phyloP scores from a whole-genome alignment of 345 rosid genomes.

The Rhizophora mangle region DNA sequence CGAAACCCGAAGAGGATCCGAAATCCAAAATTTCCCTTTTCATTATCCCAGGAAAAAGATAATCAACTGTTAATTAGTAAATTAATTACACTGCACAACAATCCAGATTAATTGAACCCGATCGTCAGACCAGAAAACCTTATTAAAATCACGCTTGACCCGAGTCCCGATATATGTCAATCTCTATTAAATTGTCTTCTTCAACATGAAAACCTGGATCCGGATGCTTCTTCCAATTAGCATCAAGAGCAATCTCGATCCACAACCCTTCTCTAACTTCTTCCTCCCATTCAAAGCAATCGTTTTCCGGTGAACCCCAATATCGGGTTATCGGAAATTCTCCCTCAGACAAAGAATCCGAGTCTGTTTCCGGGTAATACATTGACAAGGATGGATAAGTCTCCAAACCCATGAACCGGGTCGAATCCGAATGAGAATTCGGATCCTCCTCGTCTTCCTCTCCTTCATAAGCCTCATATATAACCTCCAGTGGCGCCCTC shows the following conservation, averaged over 20 bases:
- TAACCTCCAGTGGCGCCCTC: conserved; percentile 76
- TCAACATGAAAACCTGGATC: conserved; percentile 37
- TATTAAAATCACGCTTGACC: too few species aligned
- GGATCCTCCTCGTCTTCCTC: conserved; percentile 41
- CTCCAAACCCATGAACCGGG: conserved; percentile 13
- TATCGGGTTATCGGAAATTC: conserved; percentile 26
- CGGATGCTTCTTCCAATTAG: conserved; percentile 21
- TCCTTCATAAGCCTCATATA: conserved; percentile 60
- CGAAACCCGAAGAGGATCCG: too few species aligned
- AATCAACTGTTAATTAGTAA: too few species aligned
- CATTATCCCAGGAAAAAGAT: too few species aligned
- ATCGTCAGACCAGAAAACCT: too few species aligned
- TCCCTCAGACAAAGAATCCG: conserved; percentile 47
- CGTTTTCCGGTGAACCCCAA: conserved; percentile 40
- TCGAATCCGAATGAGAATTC: not conserved
- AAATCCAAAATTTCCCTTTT: too few species aligned
- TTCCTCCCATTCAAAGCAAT: conserved; percentile 49
- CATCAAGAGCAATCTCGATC: conserved; percentile 67
- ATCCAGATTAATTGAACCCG: too few species aligned
- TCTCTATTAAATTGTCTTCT: conserved; percentile 75
- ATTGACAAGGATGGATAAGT: conserved; percentile 50
- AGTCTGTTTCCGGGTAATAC: conserved; percentile 61
- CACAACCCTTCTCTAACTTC: conserved; percentile 50
- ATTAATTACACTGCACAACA: too few species aligned
- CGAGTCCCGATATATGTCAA: conserved; percentile 44